Evolutionary conservation across 805 yeast genomes (phyloP).

Genomic region (Starmerella apis): DNA sequence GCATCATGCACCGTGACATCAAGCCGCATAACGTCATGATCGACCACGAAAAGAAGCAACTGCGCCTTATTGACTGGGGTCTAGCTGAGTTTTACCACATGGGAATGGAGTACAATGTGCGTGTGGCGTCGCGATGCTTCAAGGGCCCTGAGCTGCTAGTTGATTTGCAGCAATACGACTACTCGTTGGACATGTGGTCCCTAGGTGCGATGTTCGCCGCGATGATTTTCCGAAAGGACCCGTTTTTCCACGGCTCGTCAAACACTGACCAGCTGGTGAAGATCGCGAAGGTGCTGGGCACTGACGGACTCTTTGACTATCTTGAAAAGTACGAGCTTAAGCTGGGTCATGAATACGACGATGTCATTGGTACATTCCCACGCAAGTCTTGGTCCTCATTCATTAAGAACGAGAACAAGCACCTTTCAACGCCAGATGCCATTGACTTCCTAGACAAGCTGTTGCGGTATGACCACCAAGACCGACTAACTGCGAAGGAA

Average conservation of each 20-base stretch:
- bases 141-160: slow-evolving; percentile 87
- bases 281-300: slow-evolving; percentile 78
- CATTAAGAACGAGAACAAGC: slow-evolving; percentile 57
- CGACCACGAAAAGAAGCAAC: slow-evolving; percentile 51
- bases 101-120: slow-evolving; percentile 78
- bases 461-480: slow-evolving; percentile 75
- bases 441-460: slow-evolving; percentile 65
- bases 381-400: slow-evolving; percentile 82
- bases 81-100: slow-evolving; percentile 86
- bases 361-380: slow-evolving; percentile 55
- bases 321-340: slow-evolving; percentile 57
- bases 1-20: slow-evolving; percentile 90
- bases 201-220: slow-evolving; percentile 87
- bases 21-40: slow-evolving; percentile 92
- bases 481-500: slow-evolving; percentile 76
- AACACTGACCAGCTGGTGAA: slow-evolving; percentile 87
- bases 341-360: slow-evolving; percentile 70
- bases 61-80: slow-evolving; percentile 89
- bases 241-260: slow-evolving; percentile 84
- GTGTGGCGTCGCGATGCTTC: slow-evolving; percentile 85
- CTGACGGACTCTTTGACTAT: slow-evolving; percentile 60
- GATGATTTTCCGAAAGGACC: slow-evolving; percentile 78
- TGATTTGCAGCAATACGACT: slow-evolving; percentile 74
- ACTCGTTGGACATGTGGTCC: slow-evolving; percentile 83
- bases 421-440: slow-evolving; percentile 58